Evolutionary conservation across 2,329 filamentous ascomycete genomes (phyloP), one percentile per base, ranked within the genome.

Genomic region (Aureobasidium sp.): DNA sequence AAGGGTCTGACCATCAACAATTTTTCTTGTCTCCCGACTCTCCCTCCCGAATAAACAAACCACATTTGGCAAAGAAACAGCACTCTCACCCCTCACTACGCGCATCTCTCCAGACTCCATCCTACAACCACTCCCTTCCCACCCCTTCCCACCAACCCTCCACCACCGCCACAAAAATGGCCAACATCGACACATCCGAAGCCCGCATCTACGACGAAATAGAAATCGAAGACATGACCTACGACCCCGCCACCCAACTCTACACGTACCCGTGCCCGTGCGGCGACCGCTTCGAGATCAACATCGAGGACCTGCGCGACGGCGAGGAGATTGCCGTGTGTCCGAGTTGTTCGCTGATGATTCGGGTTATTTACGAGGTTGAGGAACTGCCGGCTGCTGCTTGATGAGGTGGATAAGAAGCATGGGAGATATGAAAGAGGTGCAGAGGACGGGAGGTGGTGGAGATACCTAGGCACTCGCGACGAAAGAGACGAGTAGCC

Each of bases 261-360:
- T 99, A 96, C 78, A 88, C 93, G 76, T 96, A 95, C 74, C 94
- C 94, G 15, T 99, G 94, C 73, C 94, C 94, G 1, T 99, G 94
- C 75, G 94, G 94, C 78, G 94, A 99, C 77, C 84, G 89, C 62
- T 99, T 99, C 77, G 89, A 96, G 77, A 96, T 94, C 70, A 83
- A 83, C 21, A 84, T 97, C 60, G 84, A 81, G 60, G 92, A 97
- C 73, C 78, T 99, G 68, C 83, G 86, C 61, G 92, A 97, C 70
- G 89, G 90, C 64, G 85, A 93, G 73, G 92, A 97, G 67, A 91
- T 99, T 70, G 94, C 89, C n/a, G 89, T 97, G 11, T 99, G 94
- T 69, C 94, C 94, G 23, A 96, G 92, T 72, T 99, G 94, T 75
- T 96, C 92, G 74, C 78, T 99, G 68, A 96, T 95, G 90, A 96